phyloP scores from a whole-genome alignment of 768 basidiomycete genomes.

The Coprinellus micaceus region DNA sequence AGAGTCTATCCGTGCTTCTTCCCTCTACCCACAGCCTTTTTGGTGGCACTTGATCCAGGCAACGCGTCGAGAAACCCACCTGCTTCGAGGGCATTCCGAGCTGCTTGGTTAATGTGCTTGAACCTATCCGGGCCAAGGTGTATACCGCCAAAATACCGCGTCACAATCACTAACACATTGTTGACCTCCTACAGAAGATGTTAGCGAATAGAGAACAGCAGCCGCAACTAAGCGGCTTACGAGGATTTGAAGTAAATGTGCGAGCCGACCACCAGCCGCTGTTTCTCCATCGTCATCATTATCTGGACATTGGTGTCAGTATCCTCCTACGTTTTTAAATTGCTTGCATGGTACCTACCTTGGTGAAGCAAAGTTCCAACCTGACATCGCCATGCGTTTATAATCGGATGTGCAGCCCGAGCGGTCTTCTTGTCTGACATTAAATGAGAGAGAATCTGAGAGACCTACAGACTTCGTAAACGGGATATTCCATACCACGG shows the following conservation, averaged over 20 bases:
- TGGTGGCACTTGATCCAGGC: conserved; percentile 13
- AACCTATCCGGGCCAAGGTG: conserved; percentile 86
- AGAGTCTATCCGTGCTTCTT: conserved; percentile 20
- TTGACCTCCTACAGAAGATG: conserved; percentile 56
- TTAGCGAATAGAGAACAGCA: conserved; percentile 1
- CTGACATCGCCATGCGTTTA: conserved; percentile 81
- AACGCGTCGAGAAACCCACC: conserved; percentile 76
- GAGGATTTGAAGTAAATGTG: conserved; percentile 86
- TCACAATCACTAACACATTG: conserved; percentile 87
- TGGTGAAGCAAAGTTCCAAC: conserved; percentile 66
- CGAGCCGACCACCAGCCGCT: conserved; percentile 85
- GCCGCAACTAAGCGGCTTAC: conserved; percentile 35
- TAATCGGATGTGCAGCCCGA: conserved; percentile 73
- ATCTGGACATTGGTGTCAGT: conserved; percentile 47
- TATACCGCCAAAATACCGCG: conserved; percentile 90
- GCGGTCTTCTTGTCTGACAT: conserved; percentile 71
- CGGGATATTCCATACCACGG: background rate
- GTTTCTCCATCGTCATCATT: conserved; percentile 95
- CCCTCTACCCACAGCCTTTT: conserved; percentile 27
- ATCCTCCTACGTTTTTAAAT: background rate
- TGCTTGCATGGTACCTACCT: conserved; percentile 40
- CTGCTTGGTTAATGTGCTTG: conserved; percentile 94
- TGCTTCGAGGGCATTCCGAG: conserved; percentile 81
- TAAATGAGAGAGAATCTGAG: conserved; percentile 59
- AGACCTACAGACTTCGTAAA: conserved; percentile 45